A percentile compares a stretch with the other conserved stretches of the same genome.
phyloP scores from a whole-genome alignment of 2,329 filamentous ascomycete genomes.

The Trichophyton equinum region DNA sequence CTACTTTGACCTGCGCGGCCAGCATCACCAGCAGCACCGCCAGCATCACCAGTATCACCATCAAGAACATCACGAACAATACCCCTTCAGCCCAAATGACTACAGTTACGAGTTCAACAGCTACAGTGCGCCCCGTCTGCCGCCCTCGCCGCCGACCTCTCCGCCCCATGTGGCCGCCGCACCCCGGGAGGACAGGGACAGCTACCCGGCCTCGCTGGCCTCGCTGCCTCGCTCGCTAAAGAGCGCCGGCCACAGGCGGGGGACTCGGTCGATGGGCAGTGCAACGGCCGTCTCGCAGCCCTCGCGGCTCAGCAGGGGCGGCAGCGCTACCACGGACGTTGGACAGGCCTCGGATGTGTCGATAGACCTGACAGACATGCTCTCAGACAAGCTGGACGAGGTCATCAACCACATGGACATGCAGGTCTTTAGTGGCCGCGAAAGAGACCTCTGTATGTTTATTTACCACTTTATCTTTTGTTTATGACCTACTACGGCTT shows the following conservation, averaged over 20 bases:
- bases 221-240: not conserved
- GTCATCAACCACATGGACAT: constrained; percentile 61
- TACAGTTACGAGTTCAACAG: not conserved
- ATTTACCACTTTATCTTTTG: not conserved
- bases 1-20: not conserved
- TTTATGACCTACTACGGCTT: too few relatives aligned
- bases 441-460: constrained; percentile 21
- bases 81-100: constrained; percentile 4
- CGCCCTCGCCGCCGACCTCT: constrained; percentile 4
- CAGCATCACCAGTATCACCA: not conserved
- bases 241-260: not conserved
- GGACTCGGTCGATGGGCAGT: not conserved
- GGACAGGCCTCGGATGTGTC: constrained; percentile 25
- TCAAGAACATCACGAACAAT: not conserved
- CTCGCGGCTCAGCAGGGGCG: not conserved
- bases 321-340: constrained; percentile 12
- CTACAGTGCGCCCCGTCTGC: not conserved
- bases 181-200: not conserved
- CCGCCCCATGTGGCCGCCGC: not conserved
- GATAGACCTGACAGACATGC: constrained; percentile 40
- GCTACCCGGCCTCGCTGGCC: not conserved
- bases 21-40: not conserved
- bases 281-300: not conserved
- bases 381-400: constrained; percentile 51
- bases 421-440: constrained; percentile 42